Evolutionary conservation across 2,329 filamentous ascomycete genomes (phyloP), one percentile per base, ranked within the genome.

Genomic region (Calonectria hongkongensis): DNA sequence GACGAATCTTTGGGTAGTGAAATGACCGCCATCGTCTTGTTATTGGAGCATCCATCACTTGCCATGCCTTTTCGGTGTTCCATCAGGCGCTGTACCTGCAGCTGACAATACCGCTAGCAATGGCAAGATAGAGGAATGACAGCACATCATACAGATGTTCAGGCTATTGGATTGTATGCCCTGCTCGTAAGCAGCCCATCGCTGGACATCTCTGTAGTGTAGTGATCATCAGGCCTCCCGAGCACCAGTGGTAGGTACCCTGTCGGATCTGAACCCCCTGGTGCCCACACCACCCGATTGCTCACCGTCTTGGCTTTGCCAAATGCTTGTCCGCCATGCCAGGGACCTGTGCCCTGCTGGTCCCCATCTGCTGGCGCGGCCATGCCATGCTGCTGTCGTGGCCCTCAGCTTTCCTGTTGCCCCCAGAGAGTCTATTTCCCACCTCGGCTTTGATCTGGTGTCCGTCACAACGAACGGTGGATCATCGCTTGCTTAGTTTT

Each of bases 291-390:
- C 54, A 41, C 54, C 21, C 54, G 21, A 25, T 41, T 28, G 13
- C 54, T 60, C 54, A 60, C 54, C 54, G 36, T 63, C 41, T 47
- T 43, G 58, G 58, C 28, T 54, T 21, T 30, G 21, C 43, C 47
- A 47, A 18, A 56, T 30, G 54, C 45, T 62, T 50, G 43, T 50
- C 13, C 54, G 39, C 58, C 45, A 63, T 63, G 54, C n/a, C 8
- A 21, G 54, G 54, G 54, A 25, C 47, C 21, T 36, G 54, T 64
- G 15, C 45, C 45, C 48, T 50, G 66, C 56, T 36, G 56, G 66
- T 21, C 21, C 66, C 66, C 66, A 63, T 64, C 5, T 54, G 66
- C 56, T 63, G 66, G 66, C 66, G 66, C 60, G 66, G 66, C 58
- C 66, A 41, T 60, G 54, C 54, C 54, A 43, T 60, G 54, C 36